Percentiles rank a stretch among this genome's conserved stretches.
These are phyloP conservation scores for Myriosclerotinia scirpicola DNA, from an alignment of 2,329 filamentous ascomycete genomes.

Conservation along the genomic window DNA sequence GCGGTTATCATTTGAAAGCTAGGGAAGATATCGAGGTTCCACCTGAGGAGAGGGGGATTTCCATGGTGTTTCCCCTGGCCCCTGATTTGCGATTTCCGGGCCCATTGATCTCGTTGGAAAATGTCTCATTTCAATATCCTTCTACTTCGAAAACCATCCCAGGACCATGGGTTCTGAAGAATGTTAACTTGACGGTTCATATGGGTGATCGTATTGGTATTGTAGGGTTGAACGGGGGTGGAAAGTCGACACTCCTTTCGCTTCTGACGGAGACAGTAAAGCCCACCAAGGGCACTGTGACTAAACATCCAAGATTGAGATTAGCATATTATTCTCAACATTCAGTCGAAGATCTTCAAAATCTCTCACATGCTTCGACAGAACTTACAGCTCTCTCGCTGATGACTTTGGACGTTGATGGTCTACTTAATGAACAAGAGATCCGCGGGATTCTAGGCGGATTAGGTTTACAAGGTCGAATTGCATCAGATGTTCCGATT, in stretches of 20 bases:
- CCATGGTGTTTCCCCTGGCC: constrained; percentile 60
- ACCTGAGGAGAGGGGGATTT: constrained; percentile 57
- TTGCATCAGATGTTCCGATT: constrained; percentile 72
- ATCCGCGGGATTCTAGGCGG: constrained; percentile 64
- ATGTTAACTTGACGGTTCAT: constrained; percentile 67
- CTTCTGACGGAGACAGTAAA: constrained; percentile 62
- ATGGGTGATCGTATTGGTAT: constrained; percentile 74
- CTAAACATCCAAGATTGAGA: constrained; percentile 66
- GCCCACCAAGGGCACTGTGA: constrained; percentile 61
- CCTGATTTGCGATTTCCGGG: constrained; percentile 73
- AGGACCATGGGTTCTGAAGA: constrained; percentile 54
- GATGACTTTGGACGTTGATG: constrained; percentile 55
- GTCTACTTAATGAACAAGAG: constrained; percentile 62
- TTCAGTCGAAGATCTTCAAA: constrained; percentile 67
- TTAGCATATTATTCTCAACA: constrained; percentile 80
- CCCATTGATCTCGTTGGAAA: constrained; percentile 69
- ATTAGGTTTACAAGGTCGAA: constrained; percentile 67
- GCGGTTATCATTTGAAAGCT: constrained; percentile 57
- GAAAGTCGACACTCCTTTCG: constrained; percentile 77
- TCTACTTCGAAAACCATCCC: constrained; percentile 33
- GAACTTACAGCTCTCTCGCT: constrained; percentile 64
- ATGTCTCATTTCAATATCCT: constrained; percentile 64
- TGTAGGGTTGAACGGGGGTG: constrained; percentile 75
- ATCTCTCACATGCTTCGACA: constrained; percentile 49
- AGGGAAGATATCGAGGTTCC: constrained; percentile 73